Conservation (phyloP, 2,329 filamentous ascomycete genomes). For the Monosporascus sp. region DNA sequence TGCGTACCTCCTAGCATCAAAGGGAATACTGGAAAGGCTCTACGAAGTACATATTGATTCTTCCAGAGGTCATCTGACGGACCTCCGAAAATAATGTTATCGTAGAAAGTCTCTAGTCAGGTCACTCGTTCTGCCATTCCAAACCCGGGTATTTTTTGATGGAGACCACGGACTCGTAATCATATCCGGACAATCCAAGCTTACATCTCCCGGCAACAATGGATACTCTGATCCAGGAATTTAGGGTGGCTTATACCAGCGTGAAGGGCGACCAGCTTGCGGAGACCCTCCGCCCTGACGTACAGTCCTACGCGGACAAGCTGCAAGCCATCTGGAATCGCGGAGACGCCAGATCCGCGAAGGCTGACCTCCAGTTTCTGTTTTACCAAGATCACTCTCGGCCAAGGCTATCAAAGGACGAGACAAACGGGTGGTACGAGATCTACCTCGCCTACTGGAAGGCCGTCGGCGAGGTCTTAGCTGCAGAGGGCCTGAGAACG, state of each 20-base stretch:
- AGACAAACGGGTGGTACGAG: constrained; percentile 78
- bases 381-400: constrained; percentile 56
- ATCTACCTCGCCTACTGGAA: constrained; percentile 83
- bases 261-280: constrained; percentile 70
- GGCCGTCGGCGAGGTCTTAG: constrained; percentile 67
- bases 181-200: no score
- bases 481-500: constrained; percentile 49
- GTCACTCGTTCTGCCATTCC: no score
- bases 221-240: constrained; percentile 70
- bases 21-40: no score
- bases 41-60: no score
- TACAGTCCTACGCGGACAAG: constrained; percentile 58
- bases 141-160: no score
- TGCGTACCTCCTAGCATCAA: no score
- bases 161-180: no score
- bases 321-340: constrained; percentile 67
- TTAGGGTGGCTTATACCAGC: constrained; percentile 60
- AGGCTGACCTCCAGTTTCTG: constrained; percentile 67
- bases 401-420: constrained; percentile 55
- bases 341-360: constrained; percentile 61
- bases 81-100: no score
- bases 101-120: no score
- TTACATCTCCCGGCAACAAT: constrained; percentile 37
- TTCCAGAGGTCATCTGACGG: no score
- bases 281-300: constrained; percentile 66